Conservation (phyloP, 768 basidiomycete species). For the Cytidiella melzeri region DNA sequence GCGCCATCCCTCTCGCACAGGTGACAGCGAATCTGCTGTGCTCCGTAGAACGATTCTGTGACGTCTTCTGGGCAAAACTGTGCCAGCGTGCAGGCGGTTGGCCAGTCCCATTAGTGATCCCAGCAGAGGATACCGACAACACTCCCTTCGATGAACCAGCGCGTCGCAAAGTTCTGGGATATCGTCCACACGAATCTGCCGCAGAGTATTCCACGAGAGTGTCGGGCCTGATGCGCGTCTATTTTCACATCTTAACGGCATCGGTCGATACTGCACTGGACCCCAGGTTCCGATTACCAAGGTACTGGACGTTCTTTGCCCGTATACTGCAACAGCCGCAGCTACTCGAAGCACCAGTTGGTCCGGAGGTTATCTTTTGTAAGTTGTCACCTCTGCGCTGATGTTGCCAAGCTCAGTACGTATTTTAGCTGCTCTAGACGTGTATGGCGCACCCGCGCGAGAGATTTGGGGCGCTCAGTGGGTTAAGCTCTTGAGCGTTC, state of each 20-base stretch:
- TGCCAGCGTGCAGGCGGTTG: constrained; percentile 87
- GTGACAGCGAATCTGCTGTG: constrained; percentile 65
- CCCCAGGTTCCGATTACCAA: constrained; percentile 50
- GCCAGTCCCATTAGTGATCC: constrained; percentile 66
- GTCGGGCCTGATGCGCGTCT: constrained; percentile 79
- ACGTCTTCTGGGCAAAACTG: constrained; percentile 79
- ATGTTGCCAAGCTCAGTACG: too few relatives aligned
- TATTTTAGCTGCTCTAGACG: constrained; percentile 58
- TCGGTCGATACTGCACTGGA: constrained; percentile 38
- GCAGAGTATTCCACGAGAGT: constrained; percentile 64
- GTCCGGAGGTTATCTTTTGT: constrained; percentile 68
- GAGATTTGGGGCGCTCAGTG: constrained; percentile 74
- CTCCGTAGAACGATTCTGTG: constrained; percentile 49
- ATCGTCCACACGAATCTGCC: constrained; percentile 47
- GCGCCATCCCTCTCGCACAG: constrained; percentile 76
- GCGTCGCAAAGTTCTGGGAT: constrained; percentile 50
- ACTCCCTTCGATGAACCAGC: constrained; percentile 37
- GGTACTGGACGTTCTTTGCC: constrained; percentile 70
- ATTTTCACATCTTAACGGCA: constrained; percentile 60
- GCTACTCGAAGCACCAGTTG: constrained; percentile 52
- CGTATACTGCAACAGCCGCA: constrained; percentile 48
- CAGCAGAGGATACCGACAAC: constrained; percentile 44
- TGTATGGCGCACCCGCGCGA: constrained; percentile 55
- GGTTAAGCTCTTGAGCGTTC: constrained; percentile 60
- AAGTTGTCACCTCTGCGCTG: constrained; percentile 17